Evolutionary conservation across 495 filamentous ascomycete genomes (phyloP), one percentile per base, ranked within the genome.

Genomic region (Xylaria curta): DNA sequence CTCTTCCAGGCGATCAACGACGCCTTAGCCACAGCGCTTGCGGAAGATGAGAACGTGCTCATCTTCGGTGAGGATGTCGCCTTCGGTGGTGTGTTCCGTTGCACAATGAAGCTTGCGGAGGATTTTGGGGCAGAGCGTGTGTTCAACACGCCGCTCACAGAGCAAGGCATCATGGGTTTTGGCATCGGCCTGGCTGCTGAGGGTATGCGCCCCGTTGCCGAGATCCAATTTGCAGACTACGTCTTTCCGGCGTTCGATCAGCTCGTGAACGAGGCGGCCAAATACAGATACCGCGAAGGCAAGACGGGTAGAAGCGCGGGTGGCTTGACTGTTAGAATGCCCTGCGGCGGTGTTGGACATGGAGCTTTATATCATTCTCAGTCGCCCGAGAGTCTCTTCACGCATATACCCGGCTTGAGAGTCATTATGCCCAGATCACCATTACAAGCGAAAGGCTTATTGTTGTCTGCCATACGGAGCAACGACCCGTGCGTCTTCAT

Each of bases 211-310:
- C 93, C 96, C 0, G 89, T 99, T 21, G 95, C 97, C 1, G 96
- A 99, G 83, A 96, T 99, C 65, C 96, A 99, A 81, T 99, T 99
- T 77, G 97, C 96, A 46, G 96, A 99, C 81, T 99, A 99, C 80
- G 91, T 99, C 53, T 98, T 91, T 81, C 96, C 96, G 3, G 94
- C 96, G 1, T 98, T 98, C 74, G 96, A 99, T 78, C 96, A 99
- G 87, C 86, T 99, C 49, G 95, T 98, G 72, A 98, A 98, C 78
- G 96, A 99, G 81, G 95, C 94, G 3, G 94, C 94, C 62, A 99
- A 98, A 83, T 92, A 93, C 73, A 84, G 96, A 66, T 99, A 95
- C 81, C 87, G 95, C 63, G 93, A 95, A 78, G 95, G 94, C 0
- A 81, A 78, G 3, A 92, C 91, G 13, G 91, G 87, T 1, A 86